phyloP scores from a whole-genome alignment of 2,329 filamentous ascomycete species.

The Colletotrichum sp. region DNA sequence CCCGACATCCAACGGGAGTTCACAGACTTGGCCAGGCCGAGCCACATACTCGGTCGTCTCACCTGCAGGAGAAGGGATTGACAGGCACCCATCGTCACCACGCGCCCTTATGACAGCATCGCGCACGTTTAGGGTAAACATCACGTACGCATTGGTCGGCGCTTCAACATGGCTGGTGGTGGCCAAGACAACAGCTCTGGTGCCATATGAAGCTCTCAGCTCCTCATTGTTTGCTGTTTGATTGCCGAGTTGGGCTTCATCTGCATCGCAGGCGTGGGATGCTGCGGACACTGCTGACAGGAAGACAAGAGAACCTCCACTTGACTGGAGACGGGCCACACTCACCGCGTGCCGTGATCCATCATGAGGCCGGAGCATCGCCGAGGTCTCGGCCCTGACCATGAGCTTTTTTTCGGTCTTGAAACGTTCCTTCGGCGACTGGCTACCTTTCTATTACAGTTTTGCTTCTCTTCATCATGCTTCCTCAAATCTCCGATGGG shows the following conservation, averaged over 20 bases:
- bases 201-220: not conserved
- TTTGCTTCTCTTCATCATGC: not conserved
- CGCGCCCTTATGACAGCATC: slow-evolving; percentile 17
- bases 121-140: not conserved
- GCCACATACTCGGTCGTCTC: slow-evolving; percentile 17
- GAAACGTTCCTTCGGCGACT: not conserved
- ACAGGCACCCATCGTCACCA: slow-evolving; percentile 18
- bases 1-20: not conserved
- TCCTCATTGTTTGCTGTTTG: not conserved
- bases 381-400: not conserved
- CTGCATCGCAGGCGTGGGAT: not conserved
- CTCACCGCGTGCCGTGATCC: slow-evolving; percentile 6
- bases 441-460: not conserved
- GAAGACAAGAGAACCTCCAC: not conserved
- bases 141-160: not conserved
- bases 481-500: not conserved
- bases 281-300: not conserved
- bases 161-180: not conserved
- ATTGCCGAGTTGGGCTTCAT: not conserved
- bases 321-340: slow-evolving; percentile 6
- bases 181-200: not conserved
- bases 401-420: slow-evolving; percentile 7
- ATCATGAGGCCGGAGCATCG: slow-evolving; percentile 16
- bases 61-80: slow-evolving; percentile 4
- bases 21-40: not conserved